Conservation (phyloP, 1,139 yeast species). For the Pichia norvegensis region DNA sequence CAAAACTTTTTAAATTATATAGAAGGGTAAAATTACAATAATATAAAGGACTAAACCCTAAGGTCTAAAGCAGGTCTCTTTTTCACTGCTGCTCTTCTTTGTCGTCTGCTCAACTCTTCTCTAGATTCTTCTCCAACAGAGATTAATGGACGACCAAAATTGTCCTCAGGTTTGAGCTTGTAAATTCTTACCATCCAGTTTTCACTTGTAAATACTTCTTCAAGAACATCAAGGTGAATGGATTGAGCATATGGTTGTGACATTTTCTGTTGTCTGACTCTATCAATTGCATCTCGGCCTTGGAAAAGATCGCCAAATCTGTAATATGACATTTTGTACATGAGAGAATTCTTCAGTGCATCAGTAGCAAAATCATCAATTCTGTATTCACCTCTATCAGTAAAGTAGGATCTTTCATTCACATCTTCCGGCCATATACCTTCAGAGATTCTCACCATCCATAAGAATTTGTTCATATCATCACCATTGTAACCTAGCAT, state of each 20-base stretch:
- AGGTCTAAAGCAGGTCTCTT: slow-evolving; percentile 28
- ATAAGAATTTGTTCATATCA: slow-evolving; percentile 90
- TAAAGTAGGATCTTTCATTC: slow-evolving; percentile 76
- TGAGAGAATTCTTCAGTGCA: slow-evolving; percentile 79
- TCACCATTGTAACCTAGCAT: slow-evolving; percentile 92
- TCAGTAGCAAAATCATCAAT: slow-evolving; percentile 76
- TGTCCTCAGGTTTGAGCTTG: slow-evolving; percentile 85
- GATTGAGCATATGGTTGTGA: slow-evolving; percentile 39
- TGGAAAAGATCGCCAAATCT: slow-evolving; percentile 69
- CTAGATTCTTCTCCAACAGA: slow-evolving; percentile 31
- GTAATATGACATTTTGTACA: slow-evolving; percentile 94
- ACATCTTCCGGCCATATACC: slow-evolving; percentile 99
- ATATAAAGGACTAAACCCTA: slow-evolving; percentile 13
- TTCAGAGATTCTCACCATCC: slow-evolving; percentile 99
- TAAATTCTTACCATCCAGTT: slow-evolving; percentile 96
- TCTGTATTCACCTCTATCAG: slow-evolving; percentile 78
- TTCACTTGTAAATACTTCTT: slow-evolving; percentile 91
- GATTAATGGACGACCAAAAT: slow-evolving; percentile 68
- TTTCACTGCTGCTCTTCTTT: slow-evolving; percentile 28
- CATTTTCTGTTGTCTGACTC: slow-evolving; percentile 81
- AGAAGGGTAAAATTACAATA: slow-evolving; percentile 1
- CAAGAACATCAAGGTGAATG: slow-evolving; percentile 66
- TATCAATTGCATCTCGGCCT: slow-evolving; percentile 57
- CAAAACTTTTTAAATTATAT: too few relatives aligned
- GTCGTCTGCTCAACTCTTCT: slow-evolving; percentile 25